Evolutionary conservation across 768 basidiomycete species (phyloP).

Genomic region (Termitomyces sp.): DNA sequence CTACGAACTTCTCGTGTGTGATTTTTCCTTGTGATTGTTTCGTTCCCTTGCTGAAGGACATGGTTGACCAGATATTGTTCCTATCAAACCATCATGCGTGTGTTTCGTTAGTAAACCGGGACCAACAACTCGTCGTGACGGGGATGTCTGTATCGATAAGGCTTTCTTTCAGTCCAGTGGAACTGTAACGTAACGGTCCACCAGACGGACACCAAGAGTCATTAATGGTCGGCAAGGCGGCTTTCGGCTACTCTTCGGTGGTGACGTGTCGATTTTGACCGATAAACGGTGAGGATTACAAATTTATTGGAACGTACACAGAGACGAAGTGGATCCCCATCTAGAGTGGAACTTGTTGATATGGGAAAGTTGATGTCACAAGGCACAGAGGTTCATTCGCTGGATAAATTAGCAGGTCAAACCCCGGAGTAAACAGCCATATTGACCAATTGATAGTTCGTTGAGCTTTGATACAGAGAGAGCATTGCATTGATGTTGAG

Average conservation of each 20-base stretch:
- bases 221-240: not conserved
- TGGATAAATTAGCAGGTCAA: not conserved
- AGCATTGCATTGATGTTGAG: not conserved
- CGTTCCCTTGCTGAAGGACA: not conserved
- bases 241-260: not conserved
- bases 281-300: too few species aligned
- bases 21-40: not conserved
- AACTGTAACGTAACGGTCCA: too few species aligned
- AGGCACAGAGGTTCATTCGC: not conserved
- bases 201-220: not conserved
- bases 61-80: not conserved
- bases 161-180: not conserved
- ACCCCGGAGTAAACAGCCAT: not conserved
- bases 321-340: not conserved
- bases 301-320: not conserved
- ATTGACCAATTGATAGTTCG: not conserved
- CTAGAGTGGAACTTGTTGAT: not conserved
- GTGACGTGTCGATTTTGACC: not conserved
- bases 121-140: not conserved
- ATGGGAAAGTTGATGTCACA: not conserved
- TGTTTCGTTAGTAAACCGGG: not conserved
- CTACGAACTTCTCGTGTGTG: not conserved
- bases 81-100: not conserved
- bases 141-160: not conserved
- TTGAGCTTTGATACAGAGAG: not conserved